phyloP scores from a whole-genome alignment of 2,329 filamentous ascomycete species.

The Venturia carpophila region DNA sequence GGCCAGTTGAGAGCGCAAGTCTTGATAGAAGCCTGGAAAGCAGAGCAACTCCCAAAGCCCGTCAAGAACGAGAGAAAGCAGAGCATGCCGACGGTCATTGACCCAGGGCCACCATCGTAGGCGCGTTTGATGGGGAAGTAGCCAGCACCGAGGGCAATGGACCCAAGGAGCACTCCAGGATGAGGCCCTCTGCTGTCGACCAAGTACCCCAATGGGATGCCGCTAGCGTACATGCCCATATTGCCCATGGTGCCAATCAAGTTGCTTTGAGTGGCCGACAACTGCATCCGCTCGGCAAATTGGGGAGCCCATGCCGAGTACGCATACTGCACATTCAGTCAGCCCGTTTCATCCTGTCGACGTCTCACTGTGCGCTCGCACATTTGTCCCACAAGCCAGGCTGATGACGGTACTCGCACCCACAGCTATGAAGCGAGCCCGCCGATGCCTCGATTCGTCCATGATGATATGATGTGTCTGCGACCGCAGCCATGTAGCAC shows the following conservation, averaged over 20 bases:
- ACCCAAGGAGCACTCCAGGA: conserved; percentile 67
- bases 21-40: conserved; percentile 86
- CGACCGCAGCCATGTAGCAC: not conserved
- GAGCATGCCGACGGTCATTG: conserved; percentile 49
- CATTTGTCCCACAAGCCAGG: conserved; percentile 87
- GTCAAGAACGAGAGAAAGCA: conserved; percentile 82
- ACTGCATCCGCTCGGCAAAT: conserved; percentile 76
- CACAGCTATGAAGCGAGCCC: conserved; percentile 70
- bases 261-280: conserved; percentile 90
- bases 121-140: conserved; percentile 82
- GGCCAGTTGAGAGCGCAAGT: conserved; percentile 83
- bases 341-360: not conserved
- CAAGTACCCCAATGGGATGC: conserved; percentile 81
- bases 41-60: conserved; percentile 80
- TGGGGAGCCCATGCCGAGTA: conserved; percentile 98
- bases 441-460: conserved; percentile 46
- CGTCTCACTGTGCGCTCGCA: conserved; percentile 36
- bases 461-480: conserved; percentile 25
- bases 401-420: conserved; percentile 77
- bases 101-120: conserved; percentile 59
- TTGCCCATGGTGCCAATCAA: conserved; percentile 78
- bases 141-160: conserved; percentile 63
- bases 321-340: conserved; percentile 61
- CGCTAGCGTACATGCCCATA: conserved; percentile 86
- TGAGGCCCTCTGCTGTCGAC: conserved; percentile 77